Conservation (phyloP, 129 eudicot genomes). For the Escallonia herrerae region DNA sequence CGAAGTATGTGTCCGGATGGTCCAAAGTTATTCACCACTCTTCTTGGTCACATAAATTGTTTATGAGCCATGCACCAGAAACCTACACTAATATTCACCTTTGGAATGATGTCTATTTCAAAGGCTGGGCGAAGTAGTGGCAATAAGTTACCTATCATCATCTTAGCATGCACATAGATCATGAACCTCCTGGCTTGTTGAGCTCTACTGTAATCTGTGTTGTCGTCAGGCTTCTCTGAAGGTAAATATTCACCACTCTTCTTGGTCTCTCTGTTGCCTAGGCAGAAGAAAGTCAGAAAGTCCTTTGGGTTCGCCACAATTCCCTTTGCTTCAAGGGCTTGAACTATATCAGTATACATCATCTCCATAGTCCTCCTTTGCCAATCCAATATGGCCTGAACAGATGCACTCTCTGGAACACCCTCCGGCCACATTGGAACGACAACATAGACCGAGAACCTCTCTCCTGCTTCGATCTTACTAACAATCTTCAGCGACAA, state of each 20-base stretch:
- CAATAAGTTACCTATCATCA: slow-evolving; percentile 69
- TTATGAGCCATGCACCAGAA: background rate
- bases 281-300: slow-evolving; percentile 65
- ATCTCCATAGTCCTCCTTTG: slow-evolving; percentile 79
- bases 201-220: slow-evolving; percentile 50
- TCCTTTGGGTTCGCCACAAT: slow-evolving; percentile 57
- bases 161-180: slow-evolving; percentile 83
- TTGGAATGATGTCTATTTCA: too few relatives aligned
- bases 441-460: slow-evolving; percentile 61
- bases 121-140: too few relatives aligned
- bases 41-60: background rate
- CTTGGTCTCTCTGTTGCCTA: slow-evolving; percentile 62
- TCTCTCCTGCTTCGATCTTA: slow-evolving; percentile 75
- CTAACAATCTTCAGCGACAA: slow-evolving; percentile 67
- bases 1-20: background rate
- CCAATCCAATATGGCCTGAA: slow-evolving; percentile 75
- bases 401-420: slow-evolving; percentile 57
- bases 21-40: background rate
- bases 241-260: slow-evolving; percentile 62
- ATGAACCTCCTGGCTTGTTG: slow-evolving; percentile 68
- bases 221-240: slow-evolving; percentile 35
- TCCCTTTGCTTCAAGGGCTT: slow-evolving; percentile 58
- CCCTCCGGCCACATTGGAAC: slow-evolving; percentile 98
- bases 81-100: too few relatives aligned
- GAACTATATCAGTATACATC: slow-evolving; percentile 75